Evolutionary conservation across 108 stramenopile genomes (phyloP), one percentile per base, ranked within the genome.

Genomic region (Cyclotella sp.): DNA sequence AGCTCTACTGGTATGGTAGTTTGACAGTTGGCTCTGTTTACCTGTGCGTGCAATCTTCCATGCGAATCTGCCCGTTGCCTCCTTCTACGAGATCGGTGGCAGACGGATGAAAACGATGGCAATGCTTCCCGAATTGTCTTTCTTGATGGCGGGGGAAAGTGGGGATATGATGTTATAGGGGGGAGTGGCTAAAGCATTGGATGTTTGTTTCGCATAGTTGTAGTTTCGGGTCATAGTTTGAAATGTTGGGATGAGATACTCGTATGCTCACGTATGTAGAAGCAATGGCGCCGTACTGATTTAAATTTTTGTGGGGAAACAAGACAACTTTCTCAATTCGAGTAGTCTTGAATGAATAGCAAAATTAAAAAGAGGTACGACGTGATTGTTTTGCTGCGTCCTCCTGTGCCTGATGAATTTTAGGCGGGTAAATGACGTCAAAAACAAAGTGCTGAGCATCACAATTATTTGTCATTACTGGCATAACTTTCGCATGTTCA

Each of bases 71-170:
- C 12, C 22, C 55, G 55, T 58, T 58, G 49, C 24, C 24, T 13
- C 3, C n/a, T 9, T 7, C 47, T 49, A n/a, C n/a, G 47, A 49
- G 47, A 49, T 49, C 47, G 47, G 47, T 49, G 47, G 47, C 6
- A 49, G 44, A n/a, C 15, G 47, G 9, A 9, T 49, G 1, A 49
- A 21, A 26, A 13, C 26, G 19, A 58, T 3, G 13, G 26, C 55
- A 58, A 58, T 58, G 55, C 55, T 58, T 58, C 55, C 55, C 55
- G 24, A 27, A 49, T 28, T 58, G 55, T 58, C 12, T 58, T 58
- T 58, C 55, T 1, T 26, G 55, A 13, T 58, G 15, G 15, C 24
- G 55, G 55, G 12, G 55, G 24, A 21, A 3, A 21, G 55, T 26
- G 24, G 55, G 12, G 26, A 7, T 51, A 16, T 51, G 19, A 51